Evolutionary conservation across 495 filamentous ascomycete species (phyloP), one percentile per base, ranked within the genome.

Genomic region (Umbilicaria muhlenbergii): DNA sequence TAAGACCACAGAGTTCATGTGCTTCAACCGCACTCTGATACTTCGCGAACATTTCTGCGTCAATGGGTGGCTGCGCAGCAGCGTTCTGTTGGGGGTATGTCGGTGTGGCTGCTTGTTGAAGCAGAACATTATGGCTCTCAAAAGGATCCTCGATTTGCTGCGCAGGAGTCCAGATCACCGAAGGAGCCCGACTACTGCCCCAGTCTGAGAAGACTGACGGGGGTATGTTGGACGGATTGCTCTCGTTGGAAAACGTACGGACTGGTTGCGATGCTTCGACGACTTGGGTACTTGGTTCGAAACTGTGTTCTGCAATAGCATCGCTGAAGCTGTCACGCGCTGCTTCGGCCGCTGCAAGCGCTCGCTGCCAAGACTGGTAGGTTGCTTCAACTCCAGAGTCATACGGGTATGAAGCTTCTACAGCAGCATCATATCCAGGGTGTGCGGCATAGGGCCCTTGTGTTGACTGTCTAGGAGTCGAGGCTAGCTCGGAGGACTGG

Each of bases 401-500:
- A 13, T 14, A n/a, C 17, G 38, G 28, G 13, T n/a, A 40, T 14
- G 17, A 19, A 28, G 17, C 24, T 28, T 28, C 24, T 5, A 28
- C 5, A 19, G 38, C 38, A 21, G 47, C 11, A 52, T 48, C 45
- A 59, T 57, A 34, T 48, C 46, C 34, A 43, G 50, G 15, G 55
- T 51, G 18, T 56, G 53, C 35, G 54, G 45, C 6, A 44, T 48
- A 11, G 58, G 46, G 34, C 48, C 44, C 3, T 45, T 3, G 47
- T 11, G 61, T 38, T 36, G 51, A 43, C 49, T 50, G 58, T 50
- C 61, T 63, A 13, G 62, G 59, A 33, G 58, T 63, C 17, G 57
- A 48, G 7, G 58, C 44, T 21, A 53, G 54, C 38, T 60, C 55
- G 5, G 49, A 28, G 24, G 24, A 28, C 24, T 28, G 24, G 8